phyloP scores from a whole-genome alignment of 768 basidiomycete genomes.

The Suillus paluster region DNA sequence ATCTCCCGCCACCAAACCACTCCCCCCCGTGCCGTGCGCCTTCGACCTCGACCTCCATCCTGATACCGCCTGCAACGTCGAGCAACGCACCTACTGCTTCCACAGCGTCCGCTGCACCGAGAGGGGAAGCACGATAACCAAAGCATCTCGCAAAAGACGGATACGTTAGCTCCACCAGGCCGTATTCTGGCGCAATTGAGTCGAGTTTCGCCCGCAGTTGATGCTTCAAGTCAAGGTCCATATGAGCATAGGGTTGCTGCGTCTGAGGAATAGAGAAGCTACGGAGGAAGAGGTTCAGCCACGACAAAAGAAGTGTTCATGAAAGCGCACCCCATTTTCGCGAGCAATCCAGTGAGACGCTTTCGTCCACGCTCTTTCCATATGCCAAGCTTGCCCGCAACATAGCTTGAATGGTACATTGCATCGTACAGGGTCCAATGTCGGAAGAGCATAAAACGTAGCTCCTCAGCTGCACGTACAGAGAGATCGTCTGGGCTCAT shows the following conservation, averaged over 20 bases:
- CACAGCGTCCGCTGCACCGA: slow-evolving; percentile 92
- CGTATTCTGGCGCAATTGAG: slow-evolving; percentile 92
- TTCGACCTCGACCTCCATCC: slow-evolving; percentile 88
- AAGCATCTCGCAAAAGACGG: slow-evolving; percentile 92
- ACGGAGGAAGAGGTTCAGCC: slow-evolving; percentile 12
- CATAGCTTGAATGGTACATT: slow-evolving; percentile 97
- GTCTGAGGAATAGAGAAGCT: slow-evolving; percentile 95
- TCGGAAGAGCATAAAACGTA: slow-evolving; percentile 92
- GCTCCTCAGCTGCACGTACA: slow-evolving; percentile 83
- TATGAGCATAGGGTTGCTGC: slow-evolving; percentile 91
- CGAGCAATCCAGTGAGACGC: slow-evolving; percentile 85
- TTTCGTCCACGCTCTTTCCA: slow-evolving; percentile 96
- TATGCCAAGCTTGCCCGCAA: slow-evolving; percentile 92
- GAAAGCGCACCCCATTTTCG: slow-evolving; percentile 89
- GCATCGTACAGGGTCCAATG: slow-evolving; percentile 99
- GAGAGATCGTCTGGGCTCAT: slow-evolving; percentile 82
- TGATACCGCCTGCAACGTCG: slow-evolving; percentile 90
- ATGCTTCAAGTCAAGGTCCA: slow-evolving; percentile 94
- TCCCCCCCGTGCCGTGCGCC: slow-evolving; percentile 91
- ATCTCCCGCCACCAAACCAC: slow-evolving; percentile 87
- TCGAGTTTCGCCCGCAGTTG: slow-evolving; percentile 81
- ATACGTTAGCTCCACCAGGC: slow-evolving; percentile 90
- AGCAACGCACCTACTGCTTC: slow-evolving; percentile 87
- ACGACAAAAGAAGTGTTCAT: slow-evolving; percentile 7
- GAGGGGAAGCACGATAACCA: slow-evolving; percentile 85